Percentiles rank a stretch among this genome's conserved stretches.
These are phyloP conservation scores for Podospora comata DNA, from an alignment of 495 filamentous ascomycete species.

Conservation along the genomic window DNA sequence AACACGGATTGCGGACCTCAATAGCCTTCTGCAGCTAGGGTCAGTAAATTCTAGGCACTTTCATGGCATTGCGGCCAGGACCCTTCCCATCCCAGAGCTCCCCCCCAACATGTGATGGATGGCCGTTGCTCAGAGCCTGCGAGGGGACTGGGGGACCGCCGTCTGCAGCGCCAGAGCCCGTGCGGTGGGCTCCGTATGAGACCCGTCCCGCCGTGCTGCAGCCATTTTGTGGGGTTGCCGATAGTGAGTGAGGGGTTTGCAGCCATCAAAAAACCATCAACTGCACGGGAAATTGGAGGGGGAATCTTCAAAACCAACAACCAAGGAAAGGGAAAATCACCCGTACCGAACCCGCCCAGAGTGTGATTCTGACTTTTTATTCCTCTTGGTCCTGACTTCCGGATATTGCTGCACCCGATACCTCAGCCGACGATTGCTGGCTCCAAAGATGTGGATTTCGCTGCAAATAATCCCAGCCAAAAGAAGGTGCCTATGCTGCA, in stretches of 20 bases:
- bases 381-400: background rate
- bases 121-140: background rate
- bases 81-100: background rate
- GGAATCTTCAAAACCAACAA: slow-evolving; percentile 1
- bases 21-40: background rate
- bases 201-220: background rate
- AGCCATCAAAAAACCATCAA: background rate
- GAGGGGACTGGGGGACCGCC: background rate
- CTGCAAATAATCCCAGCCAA: background rate
- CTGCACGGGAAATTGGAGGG: slow-evolving; percentile 23
- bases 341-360: background rate
- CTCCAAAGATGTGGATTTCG: slow-evolving; percentile 4
- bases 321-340: background rate
- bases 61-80: background rate
- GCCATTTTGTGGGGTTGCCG: background rate
- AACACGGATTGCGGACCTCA: background rate
- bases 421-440: background rate
- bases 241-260: background rate
- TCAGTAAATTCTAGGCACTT: background rate
- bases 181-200: background rate
- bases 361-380: background rate
- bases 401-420: too few species aligned
- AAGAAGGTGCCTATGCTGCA: slow-evolving; percentile 7
- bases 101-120: too few species aligned
- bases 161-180: background rate